Evolutionary conservation across 768 basidiomycete genomes (phyloP), one percentile per base, ranked within the genome.

Genomic region (Lentinus tigrinus): DNA sequence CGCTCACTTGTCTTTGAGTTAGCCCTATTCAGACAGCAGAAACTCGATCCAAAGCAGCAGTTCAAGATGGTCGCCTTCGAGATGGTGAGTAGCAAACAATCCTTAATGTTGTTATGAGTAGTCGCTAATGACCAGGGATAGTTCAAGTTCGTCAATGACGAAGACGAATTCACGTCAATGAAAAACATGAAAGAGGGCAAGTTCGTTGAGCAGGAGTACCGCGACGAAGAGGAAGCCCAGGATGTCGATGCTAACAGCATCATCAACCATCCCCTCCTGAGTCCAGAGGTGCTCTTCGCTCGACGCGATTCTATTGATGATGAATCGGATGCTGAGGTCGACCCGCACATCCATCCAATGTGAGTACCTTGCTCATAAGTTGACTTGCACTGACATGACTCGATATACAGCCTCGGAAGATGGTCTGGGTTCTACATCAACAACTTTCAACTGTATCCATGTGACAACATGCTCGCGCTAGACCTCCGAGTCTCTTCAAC

Each of bases 1-100:
- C 11, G 3, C 21, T 44, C 17, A 28, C n/a, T n/a, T n/a, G n/a
- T n/a, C n/a, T n/a, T 13, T n/a, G 40, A 17, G 14, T 3, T 11
- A 44, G 43, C 23, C 21, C 19, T 66, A 5, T 70, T 68, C 51
- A 57, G 53, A 37, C 64, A 67, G 36, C 67, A 65, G 49, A 69
- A 62, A 39, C 57, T 64, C 5, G 66, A 69, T 39, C 28, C 62
- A 11, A 65, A 54, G 8, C 57, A 67, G 21, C 66, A 70, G n/a
- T 70, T 70, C 42, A 62, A 66, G 23, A 51, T 44, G 0, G 64
- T 66, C 37, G 61, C 70, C 1, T 62, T 62, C 52, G 71, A 69
- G 5, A 17, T 72, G 42, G 71, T 69, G 52, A 9, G 65, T 44
- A 44, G 13, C 44, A 2, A 1, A 0, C 31, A 4, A 40, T 40